Percentiles rank a stretch among this genome's conserved stretches.
phyloP scores from a whole-genome alignment of 2,329 filamentous ascomycete genomes.

The Penicillium sclerotiorum region DNA sequence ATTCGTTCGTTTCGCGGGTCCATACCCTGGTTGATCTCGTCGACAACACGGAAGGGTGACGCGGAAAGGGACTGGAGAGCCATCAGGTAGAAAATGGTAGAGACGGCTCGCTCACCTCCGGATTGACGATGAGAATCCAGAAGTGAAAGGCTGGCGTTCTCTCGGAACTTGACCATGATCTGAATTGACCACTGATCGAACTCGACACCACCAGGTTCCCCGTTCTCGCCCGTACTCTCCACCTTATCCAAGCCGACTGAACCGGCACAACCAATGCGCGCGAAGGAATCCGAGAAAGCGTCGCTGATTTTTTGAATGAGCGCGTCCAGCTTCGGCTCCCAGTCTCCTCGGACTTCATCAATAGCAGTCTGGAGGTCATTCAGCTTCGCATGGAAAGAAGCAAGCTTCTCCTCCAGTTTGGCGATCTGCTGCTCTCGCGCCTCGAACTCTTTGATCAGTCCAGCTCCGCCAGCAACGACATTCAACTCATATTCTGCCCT shows the following conservation, averaged over 20 bases:
- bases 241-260: slow-evolving; percentile 85
- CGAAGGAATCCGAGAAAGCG: slow-evolving; percentile 90
- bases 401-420: slow-evolving; percentile 62
- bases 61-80: slow-evolving; percentile 90
- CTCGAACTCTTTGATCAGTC: slow-evolving; percentile 77
- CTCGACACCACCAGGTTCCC: slow-evolving; percentile 59
- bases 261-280: slow-evolving; percentile 90
- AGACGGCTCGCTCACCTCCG: slow-evolving; percentile 92
- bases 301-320: slow-evolving; percentile 81
- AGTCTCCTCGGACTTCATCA: slow-evolving; percentile 66
- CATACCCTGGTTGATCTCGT: slow-evolving; percentile 99
- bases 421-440: slow-evolving; percentile 71
- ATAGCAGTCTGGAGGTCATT: slow-evolving; percentile 62
- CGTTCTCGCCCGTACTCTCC: slow-evolving; percentile 37
- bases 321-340: slow-evolving; percentile 81
- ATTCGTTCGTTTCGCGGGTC: slow-evolving; percentile 97
- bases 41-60: slow-evolving; percentile 95
- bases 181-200: slow-evolving; percentile 94
- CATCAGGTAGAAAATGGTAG: slow-evolving; percentile 99
- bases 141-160: slow-evolving; percentile 79
- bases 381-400: slow-evolving; percentile 58
- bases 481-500: slow-evolving; percentile 77
- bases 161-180: slow-evolving; percentile 92
- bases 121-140: slow-evolving; percentile 93
- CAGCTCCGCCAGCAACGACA: slow-evolving; percentile 74